Conservation (phyloP, 1,139 yeast genomes). For the Candida tropicalis region DNA sequence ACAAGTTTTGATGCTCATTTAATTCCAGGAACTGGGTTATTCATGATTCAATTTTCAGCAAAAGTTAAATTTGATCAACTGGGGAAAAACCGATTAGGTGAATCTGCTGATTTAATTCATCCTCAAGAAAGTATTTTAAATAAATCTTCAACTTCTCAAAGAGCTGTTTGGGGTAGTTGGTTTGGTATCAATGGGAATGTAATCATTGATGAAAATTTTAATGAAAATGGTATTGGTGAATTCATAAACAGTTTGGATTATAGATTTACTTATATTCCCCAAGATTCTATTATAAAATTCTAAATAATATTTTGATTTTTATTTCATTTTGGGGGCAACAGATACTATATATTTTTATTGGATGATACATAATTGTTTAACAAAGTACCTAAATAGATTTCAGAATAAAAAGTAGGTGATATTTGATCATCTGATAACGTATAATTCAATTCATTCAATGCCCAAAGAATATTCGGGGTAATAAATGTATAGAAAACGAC, state of each 20-base stretch:
- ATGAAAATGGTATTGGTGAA: conserved; percentile 43
- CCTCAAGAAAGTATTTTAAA: conserved; percentile 11
- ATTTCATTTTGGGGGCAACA: no score
- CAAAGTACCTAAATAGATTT: conserved; percentile 35
- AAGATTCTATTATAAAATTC: conserved; percentile 50
- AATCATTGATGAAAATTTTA: conserved; percentile 60
- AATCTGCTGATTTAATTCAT: conserved; percentile 50
- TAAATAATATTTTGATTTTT: conserved; percentile 19
- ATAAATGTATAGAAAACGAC: conserved; percentile 80
- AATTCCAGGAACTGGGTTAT: conserved; percentile 68
- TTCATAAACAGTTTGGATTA: conserved; percentile 63
- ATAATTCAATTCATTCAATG: conserved; percentile 44
- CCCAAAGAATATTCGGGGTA: conserved; percentile 61
- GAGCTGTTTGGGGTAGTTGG: conserved; percentile 65
- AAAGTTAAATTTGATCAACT: conserved; percentile 77
- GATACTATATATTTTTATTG: conserved; percentile 1
- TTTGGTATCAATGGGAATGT: conserved; percentile 64
- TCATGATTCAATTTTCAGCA: conserved; percentile 57
- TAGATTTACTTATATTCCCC: conserved; percentile 65
- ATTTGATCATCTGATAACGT: conserved; percentile 12
- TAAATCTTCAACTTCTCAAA: conserved; percentile 20
- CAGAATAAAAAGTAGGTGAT: conserved; percentile 30
- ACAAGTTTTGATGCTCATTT: conserved; percentile 67
- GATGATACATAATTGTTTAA: conserved; percentile 18
- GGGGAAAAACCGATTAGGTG: conserved; percentile 65